Conservation (phyloP, 352 stramenopile genomes). For the Albugo laibachii region DNA sequence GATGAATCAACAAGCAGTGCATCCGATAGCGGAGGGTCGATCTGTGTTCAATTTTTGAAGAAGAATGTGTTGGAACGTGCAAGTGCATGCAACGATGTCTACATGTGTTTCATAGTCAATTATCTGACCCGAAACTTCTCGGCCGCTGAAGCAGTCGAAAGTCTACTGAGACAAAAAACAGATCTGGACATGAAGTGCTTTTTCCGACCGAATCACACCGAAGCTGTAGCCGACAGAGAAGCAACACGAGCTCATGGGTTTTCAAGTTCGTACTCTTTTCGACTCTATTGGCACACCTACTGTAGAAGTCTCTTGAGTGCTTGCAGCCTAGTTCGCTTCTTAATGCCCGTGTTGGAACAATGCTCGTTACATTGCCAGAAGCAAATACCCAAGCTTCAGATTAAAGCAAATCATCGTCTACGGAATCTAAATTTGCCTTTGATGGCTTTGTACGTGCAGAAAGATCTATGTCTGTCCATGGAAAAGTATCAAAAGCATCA, state of each 20-base stretch:
- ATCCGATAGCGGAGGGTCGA: no score
- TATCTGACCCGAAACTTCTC: conserved; percentile 25
- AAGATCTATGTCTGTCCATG: no score
- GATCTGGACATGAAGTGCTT: conserved; percentile 30
- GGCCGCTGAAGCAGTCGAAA: no score
- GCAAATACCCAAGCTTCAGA: conserved; percentile 33
- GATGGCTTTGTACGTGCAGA: no score
- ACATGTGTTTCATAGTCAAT: conserved; percentile 56
- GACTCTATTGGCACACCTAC: conserved; percentile 50
- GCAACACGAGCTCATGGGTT: no score
- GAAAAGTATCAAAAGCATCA: no score
- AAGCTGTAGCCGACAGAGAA: no score
- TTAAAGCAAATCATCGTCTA: background rate
- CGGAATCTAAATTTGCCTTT: no score
- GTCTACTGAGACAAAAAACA: conserved; percentile 6
- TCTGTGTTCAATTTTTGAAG: conserved; percentile 23
- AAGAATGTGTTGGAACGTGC: conserved; percentile 28
- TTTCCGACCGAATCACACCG: conserved; percentile 10
- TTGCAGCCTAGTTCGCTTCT: conserved; percentile 37
- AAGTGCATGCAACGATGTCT: conserved; percentile 32
- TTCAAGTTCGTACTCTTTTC: no score
- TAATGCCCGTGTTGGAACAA: conserved; percentile 13
- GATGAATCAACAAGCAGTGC: no score
- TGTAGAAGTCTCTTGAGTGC: conserved; percentile 45
- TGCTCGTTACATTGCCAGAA: conserved; percentile 32